Base-by-base conservation (phyloP, 257 asterid genomes). In the Lavandula angustifolia region DNA sequence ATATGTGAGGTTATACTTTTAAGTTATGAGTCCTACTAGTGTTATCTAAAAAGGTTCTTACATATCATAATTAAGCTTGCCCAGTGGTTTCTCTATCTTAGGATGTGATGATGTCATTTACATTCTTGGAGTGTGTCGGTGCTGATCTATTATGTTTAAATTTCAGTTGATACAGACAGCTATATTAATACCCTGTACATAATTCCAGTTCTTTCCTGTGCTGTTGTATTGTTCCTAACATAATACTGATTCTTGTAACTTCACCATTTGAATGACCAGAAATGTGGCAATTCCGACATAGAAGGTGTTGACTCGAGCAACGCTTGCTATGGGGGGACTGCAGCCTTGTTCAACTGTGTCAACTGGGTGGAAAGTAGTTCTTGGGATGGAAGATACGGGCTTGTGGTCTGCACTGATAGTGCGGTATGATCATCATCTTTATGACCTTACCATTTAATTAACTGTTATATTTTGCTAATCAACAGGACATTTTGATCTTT, bases 321-420 rank as follows among this genome's bases (percentile, higher is more conserved):
- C 65, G 99, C 99, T 38, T 94, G 99, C 80, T 94, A 94, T 67
- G 99, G 99, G 12, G 99, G 99, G 44, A 94, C 99, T 38, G 99
- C 99, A 64, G 99, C 99, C 9, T 72, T 94, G 49, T 76, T 94
- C 52, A 94, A 94, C 81, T 94, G 99, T 62, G 87, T 90, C 67
- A 94, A 94, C 64, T 94, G 98, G 99, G 98, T 88, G 59, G 99
- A 94, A 73, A 94, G 99, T 55, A 82, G 79, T 64, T 94, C 99
- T 14, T 90, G 99, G 99, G 99, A 90, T 78, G 99, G 99, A 55
- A 85, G 99, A 74, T 90, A 87, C 75, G 99, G 99, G 64, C 95
- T 94, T 38, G 99, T 90, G 72, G 95, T 94, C 77, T 94, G 99
- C 83, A 94, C 99, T 6, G 99, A 94, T 78, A 94, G 99, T 68